These are phyloP conservation scores for Ascocoryne sarcoides DNA, from an alignment of 2,329 filamentous ascomycete genomes.

Conservation along the genomic window DNA sequence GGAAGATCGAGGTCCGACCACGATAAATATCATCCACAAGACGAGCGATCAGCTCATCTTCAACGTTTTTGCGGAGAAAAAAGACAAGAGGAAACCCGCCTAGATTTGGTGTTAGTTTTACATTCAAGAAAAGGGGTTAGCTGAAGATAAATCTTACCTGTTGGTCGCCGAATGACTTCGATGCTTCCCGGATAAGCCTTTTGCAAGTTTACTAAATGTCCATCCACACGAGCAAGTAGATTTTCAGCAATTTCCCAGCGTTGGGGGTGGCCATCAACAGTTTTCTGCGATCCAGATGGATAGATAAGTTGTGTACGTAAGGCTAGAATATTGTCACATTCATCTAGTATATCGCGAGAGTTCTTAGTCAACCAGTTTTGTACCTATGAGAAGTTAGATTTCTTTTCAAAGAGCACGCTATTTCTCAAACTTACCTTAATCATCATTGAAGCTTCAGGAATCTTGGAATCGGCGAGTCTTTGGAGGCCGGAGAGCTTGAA, in stretches of 20 bases:
- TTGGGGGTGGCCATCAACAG: conserved; percentile 32
- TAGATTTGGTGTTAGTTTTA: conserved; percentile 1
- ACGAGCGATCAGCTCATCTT: conserved; percentile 27
- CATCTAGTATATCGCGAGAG: conserved; percentile 44
- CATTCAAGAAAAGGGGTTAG: background rate
- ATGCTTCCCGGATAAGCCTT: conserved; percentile 33
- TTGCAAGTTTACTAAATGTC: conserved; percentile 29
- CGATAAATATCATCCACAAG: conserved; percentile 30
- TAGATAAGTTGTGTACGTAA: conserved; percentile 35
- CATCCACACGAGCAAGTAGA: conserved; percentile 26
- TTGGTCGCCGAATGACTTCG: conserved; percentile 31
- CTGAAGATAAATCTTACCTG: background rate
- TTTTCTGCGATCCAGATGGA: conserved; percentile 30
- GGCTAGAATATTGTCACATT: conserved; percentile 35
- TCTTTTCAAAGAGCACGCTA: background rate
- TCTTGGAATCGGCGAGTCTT: conserved; percentile 32
- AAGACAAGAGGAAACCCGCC: conserved; percentile 39
- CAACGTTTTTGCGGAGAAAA: conserved; percentile 35
- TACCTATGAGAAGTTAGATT: conserved; percentile 11
- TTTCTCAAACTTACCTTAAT: conserved; percentile 22
- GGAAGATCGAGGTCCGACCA: conserved; percentile 21
- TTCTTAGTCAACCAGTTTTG: conserved; percentile 36
- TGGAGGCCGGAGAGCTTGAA: conserved; percentile 43
- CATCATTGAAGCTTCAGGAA: conserved; percentile 33
- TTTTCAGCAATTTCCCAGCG: conserved; percentile 31